Percentiles rank a stretch among this genome's conserved stretches.
phyloP scores from a whole-genome alignment of 208 protist species.

The Trypanosoma brucei region DNA sequence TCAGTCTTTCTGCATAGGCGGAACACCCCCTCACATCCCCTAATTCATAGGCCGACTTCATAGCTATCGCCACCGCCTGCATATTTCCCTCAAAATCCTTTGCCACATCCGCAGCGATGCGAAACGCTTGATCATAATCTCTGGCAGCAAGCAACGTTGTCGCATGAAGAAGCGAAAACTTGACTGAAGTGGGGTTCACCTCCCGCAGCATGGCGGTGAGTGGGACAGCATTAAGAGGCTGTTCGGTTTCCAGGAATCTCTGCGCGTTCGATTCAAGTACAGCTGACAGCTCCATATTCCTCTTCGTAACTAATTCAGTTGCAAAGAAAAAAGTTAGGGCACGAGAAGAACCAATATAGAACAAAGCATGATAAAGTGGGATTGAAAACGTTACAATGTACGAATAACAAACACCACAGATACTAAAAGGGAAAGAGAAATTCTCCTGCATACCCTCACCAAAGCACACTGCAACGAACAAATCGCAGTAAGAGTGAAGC shows the following conservation, averaged over 20 bases:
- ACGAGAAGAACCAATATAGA: too few relatives aligned
- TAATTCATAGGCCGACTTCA: slow-evolving; percentile 73
- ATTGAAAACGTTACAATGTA: too few relatives aligned
- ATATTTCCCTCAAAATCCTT: slow-evolving; percentile 22
- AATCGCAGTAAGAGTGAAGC: too few relatives aligned
- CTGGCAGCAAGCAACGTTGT: slow-evolving; percentile 51
- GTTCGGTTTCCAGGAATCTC: slow-evolving; percentile 43
- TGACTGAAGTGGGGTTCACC: slow-evolving; percentile 20
- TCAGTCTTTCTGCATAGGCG: slow-evolving; percentile 29
- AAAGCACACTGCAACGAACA: too few relatives aligned
- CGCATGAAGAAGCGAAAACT: slow-evolving; percentile 43
- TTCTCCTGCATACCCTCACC: too few relatives aligned
- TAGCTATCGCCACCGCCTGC: slow-evolving; percentile 36
- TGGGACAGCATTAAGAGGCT: slow-evolving; percentile 55
- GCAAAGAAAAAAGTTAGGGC: too few relatives aligned
- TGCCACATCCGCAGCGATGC: slow-evolving; percentile 30
- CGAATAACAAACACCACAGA: too few relatives aligned
- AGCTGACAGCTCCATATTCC: slow-evolving; percentile 18
- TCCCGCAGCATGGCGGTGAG: slow-evolving; percentile 66
- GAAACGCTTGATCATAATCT: slow-evolving; percentile 62
- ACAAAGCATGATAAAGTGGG: too few relatives aligned
- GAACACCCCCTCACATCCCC: slow-evolving; percentile 55
- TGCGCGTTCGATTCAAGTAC: slow-evolving; percentile 23
- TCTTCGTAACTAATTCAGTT: background rate
- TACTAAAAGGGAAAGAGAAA: too few relatives aligned